phyloP scores from a whole-genome alignment of 352 stramenopile species.

The Globisporangium spinosum region DNA sequence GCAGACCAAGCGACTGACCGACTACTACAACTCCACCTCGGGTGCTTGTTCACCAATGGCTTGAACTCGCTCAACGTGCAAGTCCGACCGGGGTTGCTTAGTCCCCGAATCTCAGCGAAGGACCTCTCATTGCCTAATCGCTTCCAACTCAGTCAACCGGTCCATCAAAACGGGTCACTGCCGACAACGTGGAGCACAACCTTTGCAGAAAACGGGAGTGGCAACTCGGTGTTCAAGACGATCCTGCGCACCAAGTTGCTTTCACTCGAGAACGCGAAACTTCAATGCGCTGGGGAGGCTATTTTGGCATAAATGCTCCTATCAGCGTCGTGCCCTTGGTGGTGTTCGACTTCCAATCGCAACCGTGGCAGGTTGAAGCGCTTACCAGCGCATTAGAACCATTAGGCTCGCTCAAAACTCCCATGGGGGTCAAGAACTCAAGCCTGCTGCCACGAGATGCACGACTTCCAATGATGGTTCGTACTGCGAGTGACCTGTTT shows the following conservation, averaged over 20 bases:
- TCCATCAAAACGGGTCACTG: background rate
- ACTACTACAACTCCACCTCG: conserved; percentile 14
- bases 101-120: background rate
- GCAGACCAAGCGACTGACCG: conserved; percentile 4
- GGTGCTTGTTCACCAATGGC: conserved; percentile 14
- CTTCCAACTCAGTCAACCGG: too few species aligned
- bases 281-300: background rate
- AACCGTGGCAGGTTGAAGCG: conserved; percentile 10
- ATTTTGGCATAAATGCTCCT: background rate
- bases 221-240: conserved; percentile 13
- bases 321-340: background rate
- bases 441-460: background rate
- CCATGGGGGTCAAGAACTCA: background rate
- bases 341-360: conserved; percentile 18
- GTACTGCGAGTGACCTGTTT: background rate
- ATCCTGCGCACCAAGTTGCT: conserved; percentile 18
- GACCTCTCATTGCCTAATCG: background rate
- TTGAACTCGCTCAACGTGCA: conserved; percentile 18
- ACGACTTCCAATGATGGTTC: background rate
- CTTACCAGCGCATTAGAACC: background rate
- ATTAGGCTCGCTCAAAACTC: conserved; percentile 4
- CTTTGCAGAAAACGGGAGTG: background rate
- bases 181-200: background rate
- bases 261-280: background rate
- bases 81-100: background rate